These are phyloP conservation scores for Cystoderma amianthinum DNA, from an alignment of 768 basidiomycete genomes.

Conservation along the genomic window DNA sequence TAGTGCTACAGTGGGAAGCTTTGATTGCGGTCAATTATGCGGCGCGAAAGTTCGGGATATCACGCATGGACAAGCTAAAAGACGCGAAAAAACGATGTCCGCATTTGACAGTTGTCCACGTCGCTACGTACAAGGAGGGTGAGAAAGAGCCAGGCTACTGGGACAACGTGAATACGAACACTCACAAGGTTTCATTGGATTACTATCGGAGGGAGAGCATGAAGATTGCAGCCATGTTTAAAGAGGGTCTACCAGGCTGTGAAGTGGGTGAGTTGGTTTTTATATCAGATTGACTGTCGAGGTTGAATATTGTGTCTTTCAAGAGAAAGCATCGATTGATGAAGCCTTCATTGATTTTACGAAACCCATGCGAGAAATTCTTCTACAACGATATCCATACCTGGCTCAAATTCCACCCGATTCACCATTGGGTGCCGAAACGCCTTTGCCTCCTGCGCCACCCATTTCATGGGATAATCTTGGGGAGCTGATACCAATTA, in stretches of 20 bases:
- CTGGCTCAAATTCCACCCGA: conserved; percentile 64
- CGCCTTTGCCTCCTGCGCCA: conserved; percentile 69
- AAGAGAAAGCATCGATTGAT: conserved; percentile 97
- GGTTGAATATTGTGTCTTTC: neutral
- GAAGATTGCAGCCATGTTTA: conserved; percentile 82
- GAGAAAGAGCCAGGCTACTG: conserved; percentile 85
- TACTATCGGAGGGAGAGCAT: conserved; percentile 86
- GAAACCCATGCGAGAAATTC: conserved; percentile 62
- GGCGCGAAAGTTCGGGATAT: conserved; percentile 88
- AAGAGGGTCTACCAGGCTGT: conserved; percentile 66
- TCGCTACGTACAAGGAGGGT: conserved; percentile 90
- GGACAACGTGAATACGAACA: conserved; percentile 81
- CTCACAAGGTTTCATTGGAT: conserved; percentile 96
- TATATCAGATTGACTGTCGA: neutral
- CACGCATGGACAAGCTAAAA: conserved; percentile 78
- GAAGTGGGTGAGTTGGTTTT: conserved; percentile 59
- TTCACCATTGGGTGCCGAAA: conserved; percentile 67
- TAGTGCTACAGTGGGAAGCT: conserved; percentile 83
- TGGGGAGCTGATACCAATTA: conserved; percentile 57
- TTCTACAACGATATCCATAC: conserved; percentile 73
- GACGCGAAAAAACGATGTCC: conserved; percentile 88
- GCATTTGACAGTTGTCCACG: conserved; percentile 78
- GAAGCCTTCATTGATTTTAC: conserved; percentile 96
- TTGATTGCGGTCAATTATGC: conserved; percentile 96
- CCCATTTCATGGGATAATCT: conserved; percentile 51